phyloP scores from a whole-genome alignment of 2,329 filamentous ascomycete species.

The Aspergillus sclerotialis region DNA sequence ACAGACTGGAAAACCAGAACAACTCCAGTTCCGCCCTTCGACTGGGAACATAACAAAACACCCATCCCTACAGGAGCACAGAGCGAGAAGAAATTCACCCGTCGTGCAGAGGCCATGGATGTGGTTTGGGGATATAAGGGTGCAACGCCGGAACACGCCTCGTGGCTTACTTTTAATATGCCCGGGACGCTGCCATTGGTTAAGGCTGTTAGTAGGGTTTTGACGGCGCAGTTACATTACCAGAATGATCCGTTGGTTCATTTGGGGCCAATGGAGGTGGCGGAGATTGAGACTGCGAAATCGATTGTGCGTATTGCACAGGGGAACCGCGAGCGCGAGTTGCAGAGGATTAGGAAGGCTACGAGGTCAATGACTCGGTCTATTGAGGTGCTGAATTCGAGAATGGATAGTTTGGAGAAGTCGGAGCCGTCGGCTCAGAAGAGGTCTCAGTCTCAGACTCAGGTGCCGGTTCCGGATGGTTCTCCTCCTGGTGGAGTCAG shows the following conservation, averaged over 20 bases:
- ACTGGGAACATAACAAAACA: conserved; percentile 12
- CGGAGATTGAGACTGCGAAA: conserved; percentile 15
- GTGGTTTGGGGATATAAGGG: conserved; percentile 13
- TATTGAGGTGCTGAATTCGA: conserved; percentile 8
- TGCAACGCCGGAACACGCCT: conserved; percentile 17
- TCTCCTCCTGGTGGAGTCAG: no score
- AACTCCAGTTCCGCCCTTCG: conserved; percentile 5
- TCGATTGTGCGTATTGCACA: conserved; percentile 11
- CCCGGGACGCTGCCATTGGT: conserved; percentile 12
- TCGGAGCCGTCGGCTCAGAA: not conserved
- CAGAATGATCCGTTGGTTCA: conserved; percentile 4
- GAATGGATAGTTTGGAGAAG: conserved; percentile 7
- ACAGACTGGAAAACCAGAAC: conserved; percentile 8
- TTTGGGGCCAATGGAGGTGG: conserved; percentile 11
- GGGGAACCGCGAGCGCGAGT: conserved; percentile 13
- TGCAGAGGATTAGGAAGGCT: conserved; percentile 10
- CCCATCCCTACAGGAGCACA: conserved; percentile 11
- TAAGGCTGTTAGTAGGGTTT: conserved; percentile 16
- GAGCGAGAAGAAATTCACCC: conserved; percentile 12
- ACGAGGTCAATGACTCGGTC: conserved; percentile 10
- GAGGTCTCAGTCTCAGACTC: not conserved
- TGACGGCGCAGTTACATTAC: conserved; percentile 10
- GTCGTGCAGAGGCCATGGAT: conserved; percentile 15
- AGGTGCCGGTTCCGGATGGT: not conserved
- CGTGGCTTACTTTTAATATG: conserved; percentile 16